Conservation (phyloP, 257 asterid genomes). For the Parsonsia alboflavescens region DNA sequence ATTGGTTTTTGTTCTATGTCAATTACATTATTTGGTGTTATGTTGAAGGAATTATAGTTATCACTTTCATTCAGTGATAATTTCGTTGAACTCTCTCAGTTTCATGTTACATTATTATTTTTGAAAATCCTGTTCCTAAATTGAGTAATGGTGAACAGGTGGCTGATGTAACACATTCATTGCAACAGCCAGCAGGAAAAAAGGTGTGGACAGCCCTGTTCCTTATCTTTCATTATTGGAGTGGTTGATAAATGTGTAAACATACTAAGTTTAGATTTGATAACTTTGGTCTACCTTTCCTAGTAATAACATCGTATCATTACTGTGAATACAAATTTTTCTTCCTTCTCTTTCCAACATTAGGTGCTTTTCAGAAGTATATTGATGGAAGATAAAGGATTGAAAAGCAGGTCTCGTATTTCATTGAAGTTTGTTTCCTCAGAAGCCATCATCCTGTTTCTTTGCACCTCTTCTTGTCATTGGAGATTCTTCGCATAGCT, state of each 20-base stretch:
- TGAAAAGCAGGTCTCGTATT: neutral
- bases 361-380: neutral
- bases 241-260: neutral
- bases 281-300: neutral
- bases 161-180: constrained; percentile 92
- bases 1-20: neutral
- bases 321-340: neutral
- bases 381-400: neutral
- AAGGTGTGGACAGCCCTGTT: constrained; percentile 44
- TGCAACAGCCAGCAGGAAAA: constrained; percentile 98
- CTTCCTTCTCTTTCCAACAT: neutral
- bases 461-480: neutral
- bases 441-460: neutral
- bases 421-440: neutral
- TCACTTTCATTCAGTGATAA: neutral
- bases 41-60: neutral
- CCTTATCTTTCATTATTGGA: neutral
- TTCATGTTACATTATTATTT: constrained; percentile 1
- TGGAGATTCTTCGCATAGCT: neutral
- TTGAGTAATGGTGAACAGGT: constrained; percentile 41
- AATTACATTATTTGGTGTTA: neutral
- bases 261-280: neutral
- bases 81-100: constrained; percentile 4
- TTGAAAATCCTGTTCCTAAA: constrained; percentile 18
- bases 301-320: neutral